Conservation (phyloP, 768 basidiomycete species). For the Russula vinacea region DNA sequence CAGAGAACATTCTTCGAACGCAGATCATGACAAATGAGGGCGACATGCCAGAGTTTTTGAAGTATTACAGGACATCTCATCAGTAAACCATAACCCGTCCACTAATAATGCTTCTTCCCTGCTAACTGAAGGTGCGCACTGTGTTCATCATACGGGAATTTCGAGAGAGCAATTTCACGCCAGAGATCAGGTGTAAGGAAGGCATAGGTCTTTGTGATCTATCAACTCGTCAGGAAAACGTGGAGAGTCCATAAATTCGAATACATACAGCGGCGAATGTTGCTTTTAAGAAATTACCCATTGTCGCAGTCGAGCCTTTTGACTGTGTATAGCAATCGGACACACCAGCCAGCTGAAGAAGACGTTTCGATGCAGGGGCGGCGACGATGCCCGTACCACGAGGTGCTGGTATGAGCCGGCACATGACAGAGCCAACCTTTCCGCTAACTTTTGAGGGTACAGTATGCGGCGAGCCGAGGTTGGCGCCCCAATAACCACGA, state of each 20-base stretch:
- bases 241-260: conserved; percentile 4
- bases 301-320: conserved; percentile 97
- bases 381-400: conserved; percentile 99
- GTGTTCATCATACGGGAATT: conserved; percentile 93
- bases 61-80: conserved; percentile 22
- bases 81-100: conserved; percentile 2
- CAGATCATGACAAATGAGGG: not conserved
- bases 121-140: conserved; percentile 85
- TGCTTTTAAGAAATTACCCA: conserved; percentile 99
- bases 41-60: conserved; percentile 23
- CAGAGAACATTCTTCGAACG: not conserved
- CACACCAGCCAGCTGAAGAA: conserved; percentile 96
- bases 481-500: conserved; percentile 99
- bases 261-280: conserved; percentile 82
- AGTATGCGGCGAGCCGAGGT: conserved; percentile 98
- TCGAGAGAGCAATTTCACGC: conserved; percentile 88
- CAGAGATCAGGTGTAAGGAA: conserved; percentile 99
- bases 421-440: conserved; percentile 99
- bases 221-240: conserved; percentile 10
- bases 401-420: conserved; percentile 96
- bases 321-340: conserved; percentile 98
- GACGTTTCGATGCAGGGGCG: conserved; percentile 93
- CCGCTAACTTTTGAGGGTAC: conserved; percentile 98
- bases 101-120: conserved; percentile 70
- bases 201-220: conserved; percentile 97